Evolutionary conservation across 1,284 basidiomycete species (phyloP).

Genomic region (Ustilago crameri): DNA sequence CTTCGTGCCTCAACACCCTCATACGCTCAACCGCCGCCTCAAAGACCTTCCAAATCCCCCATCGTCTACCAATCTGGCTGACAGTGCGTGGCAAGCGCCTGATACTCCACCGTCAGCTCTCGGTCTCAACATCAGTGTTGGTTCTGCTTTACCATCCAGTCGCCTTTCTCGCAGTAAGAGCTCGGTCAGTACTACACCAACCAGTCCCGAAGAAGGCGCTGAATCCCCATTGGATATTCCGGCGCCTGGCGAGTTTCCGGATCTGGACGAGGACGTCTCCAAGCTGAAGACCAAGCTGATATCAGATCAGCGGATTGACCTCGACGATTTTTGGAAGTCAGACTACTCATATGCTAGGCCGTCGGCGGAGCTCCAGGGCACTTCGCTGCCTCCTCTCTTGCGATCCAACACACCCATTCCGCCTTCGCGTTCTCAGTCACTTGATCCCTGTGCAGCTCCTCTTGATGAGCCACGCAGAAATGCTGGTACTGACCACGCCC

Average conservation of each 20-base stretch:
- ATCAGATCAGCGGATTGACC: neutral
- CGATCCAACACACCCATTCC: slow-evolving; percentile 37
- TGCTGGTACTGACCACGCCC: neutral
- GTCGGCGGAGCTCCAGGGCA: slow-evolving; percentile 3
- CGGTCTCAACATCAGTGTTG: slow-evolving; percentile 16
- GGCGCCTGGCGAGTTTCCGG: slow-evolving; percentile 5
- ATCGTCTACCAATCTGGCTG: slow-evolving; percentile 9
- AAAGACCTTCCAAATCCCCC: slow-evolving; percentile 28
- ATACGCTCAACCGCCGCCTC: slow-evolving; percentile 17
- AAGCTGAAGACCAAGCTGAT: neutral
- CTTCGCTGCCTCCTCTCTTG: slow-evolving; percentile 33
- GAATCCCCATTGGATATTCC: slow-evolving; percentile 11
- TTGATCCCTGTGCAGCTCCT: slow-evolving; percentile 24
- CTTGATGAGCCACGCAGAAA: slow-evolving; percentile 3
- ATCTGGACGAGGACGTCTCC: slow-evolving; percentile 6
- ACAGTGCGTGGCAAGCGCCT: neutral
- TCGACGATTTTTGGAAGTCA: slow-evolving; percentile 35
- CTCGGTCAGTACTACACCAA: slow-evolving; percentile 49
- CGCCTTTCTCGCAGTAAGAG: slow-evolving; percentile 35
- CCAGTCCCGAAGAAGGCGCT: slow-evolving; percentile 38
- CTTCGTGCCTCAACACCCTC: slow-evolving; percentile 36
- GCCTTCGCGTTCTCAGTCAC: slow-evolving; percentile 36
- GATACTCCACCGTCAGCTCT: slow-evolving; percentile 7
- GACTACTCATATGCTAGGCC: slow-evolving; percentile 37
- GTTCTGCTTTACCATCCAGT: slow-evolving; percentile 1